Evolutionary conservation across 2,329 filamentous ascomycete genomes (phyloP).

Genomic region (Pestalotiopsis sp.): DNA sequence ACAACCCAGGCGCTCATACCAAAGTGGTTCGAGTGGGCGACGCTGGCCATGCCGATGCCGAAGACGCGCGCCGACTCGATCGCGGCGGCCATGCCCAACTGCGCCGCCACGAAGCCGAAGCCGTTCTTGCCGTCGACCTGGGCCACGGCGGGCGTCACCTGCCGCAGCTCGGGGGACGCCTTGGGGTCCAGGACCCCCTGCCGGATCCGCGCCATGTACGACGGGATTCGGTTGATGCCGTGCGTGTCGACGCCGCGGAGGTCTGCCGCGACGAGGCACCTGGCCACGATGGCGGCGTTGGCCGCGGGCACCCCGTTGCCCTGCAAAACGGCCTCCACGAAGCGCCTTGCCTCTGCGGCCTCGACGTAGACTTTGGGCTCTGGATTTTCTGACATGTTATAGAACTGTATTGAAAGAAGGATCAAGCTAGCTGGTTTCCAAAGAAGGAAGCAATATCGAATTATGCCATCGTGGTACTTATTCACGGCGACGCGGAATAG

Average conservation of each 20-base stretch:
- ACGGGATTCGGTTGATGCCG: slow-evolving; percentile 76
- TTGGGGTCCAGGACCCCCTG: slow-evolving; percentile 66
- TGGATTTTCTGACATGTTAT: not conserved
- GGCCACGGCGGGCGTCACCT: slow-evolving; percentile 71
- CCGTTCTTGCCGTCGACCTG: slow-evolving; percentile 69
- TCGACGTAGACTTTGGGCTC: slow-evolving; percentile 33
- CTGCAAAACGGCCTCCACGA: slow-evolving; percentile 56
- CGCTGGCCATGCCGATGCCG: slow-evolving; percentile 75
- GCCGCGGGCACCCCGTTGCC: slow-evolving; percentile 61
- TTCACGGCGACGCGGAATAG: not conserved
- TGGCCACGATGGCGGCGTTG: slow-evolving; percentile 65
- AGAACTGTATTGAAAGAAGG: not conserved
- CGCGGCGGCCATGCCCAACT: slow-evolving; percentile 66
- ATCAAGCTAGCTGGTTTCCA: not conserved
- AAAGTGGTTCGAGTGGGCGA: slow-evolving; percentile 80
- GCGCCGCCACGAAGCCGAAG: slow-evolving; percentile 75
- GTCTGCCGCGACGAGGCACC: slow-evolving; percentile 72
- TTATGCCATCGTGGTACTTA: not conserved
- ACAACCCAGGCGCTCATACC: slow-evolving; percentile 84
- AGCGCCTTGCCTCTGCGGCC: slow-evolving; percentile 42
- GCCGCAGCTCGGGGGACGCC: slow-evolving; percentile 58
- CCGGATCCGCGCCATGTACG: slow-evolving; percentile 74
- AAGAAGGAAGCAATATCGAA: not conserved
- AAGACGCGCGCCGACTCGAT: slow-evolving; percentile 64
- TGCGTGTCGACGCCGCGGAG: slow-evolving; percentile 80